These are phyloP conservation scores for Colletotrichum aenigma DNA, from an alignment of 2,329 filamentous ascomycete species.

Conservation along the genomic window DNA sequence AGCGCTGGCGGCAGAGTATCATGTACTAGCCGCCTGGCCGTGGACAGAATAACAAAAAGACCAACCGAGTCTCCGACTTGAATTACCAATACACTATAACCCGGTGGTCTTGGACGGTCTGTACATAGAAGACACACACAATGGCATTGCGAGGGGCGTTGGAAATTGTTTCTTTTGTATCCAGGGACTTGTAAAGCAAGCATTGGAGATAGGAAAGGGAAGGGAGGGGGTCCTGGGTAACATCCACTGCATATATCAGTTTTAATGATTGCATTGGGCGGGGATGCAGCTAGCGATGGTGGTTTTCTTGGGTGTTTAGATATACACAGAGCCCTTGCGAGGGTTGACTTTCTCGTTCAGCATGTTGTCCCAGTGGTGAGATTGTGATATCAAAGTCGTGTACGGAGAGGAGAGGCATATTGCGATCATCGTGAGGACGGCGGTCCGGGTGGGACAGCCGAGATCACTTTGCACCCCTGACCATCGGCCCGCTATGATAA, in stretches of 20 bases:
- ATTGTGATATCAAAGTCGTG: neutral
- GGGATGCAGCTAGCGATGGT: neutral
- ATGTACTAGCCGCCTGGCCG: constrained; percentile 7
- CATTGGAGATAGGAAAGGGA: neutral
- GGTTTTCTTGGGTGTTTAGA: neutral
- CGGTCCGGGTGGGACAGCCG: neutral
- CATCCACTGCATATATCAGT: neutral
- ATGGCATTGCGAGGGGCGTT: constrained; percentile 17
- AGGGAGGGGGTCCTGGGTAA: neutral
- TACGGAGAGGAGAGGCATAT: neutral
- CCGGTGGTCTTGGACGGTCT: neutral
- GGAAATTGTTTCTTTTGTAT: constrained; percentile 4
- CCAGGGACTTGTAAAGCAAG: neutral
- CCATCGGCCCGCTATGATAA: neutral
- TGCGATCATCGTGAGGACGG: neutral
- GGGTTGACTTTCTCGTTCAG: neutral
- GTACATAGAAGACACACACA: neutral
- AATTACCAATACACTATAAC: neutral
- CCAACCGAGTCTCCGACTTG: neutral
- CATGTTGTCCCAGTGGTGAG: fast-evolving
- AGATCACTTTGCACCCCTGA: neutral
- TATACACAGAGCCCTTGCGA: neutral
- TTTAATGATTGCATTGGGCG: neutral
- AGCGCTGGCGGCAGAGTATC: constrained; percentile 48
- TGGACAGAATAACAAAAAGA: neutral